Conservation (phyloP, 2,329 filamentous ascomycete genomes). For the Penicillium griseofulvum region DNA sequence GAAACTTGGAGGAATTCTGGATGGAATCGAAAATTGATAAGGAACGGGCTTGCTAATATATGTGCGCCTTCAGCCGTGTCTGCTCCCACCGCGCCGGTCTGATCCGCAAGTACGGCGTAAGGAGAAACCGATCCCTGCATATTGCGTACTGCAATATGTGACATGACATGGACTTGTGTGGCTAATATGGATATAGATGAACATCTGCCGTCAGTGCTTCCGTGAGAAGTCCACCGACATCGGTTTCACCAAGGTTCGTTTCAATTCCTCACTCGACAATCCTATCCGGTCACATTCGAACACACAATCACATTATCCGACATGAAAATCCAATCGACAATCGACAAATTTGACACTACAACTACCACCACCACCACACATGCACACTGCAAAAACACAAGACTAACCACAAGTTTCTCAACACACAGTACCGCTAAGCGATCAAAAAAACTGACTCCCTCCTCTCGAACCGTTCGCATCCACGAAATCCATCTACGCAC, state of each 20-base stretch:
- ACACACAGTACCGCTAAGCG: conserved; percentile 36
- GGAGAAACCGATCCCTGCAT: conserved; percentile 14
- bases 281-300: conserved; percentile 1
- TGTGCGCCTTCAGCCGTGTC: conserved; percentile 59
- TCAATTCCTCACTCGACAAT: conserved; percentile 11
- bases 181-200: conserved; percentile 34
- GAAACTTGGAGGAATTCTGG: conserved; percentile 9
- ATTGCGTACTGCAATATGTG: neutral
- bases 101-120: conserved; percentile 94
- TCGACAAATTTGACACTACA: neutral
- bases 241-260: conserved; percentile 65
- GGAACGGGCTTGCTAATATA: conserved; percentile 24
- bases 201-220: conserved; percentile 68
- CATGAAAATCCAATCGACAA: neutral
- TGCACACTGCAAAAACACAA: neutral
- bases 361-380: neutral
- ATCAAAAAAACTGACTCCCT: conserved; percentile 23
- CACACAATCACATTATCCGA: neutral
- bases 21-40: conserved; percentile 19
- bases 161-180: conserved; percentile 14
- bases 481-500: conserved; percentile 33
- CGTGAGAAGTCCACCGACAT: conserved; percentile 66
- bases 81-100: conserved; percentile 97
- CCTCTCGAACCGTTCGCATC: conserved; percentile 31
- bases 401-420: conserved; percentile 15